phyloP scores from a whole-genome alignment of 495 filamentous ascomycete species.

The Usnea hakonensis region DNA sequence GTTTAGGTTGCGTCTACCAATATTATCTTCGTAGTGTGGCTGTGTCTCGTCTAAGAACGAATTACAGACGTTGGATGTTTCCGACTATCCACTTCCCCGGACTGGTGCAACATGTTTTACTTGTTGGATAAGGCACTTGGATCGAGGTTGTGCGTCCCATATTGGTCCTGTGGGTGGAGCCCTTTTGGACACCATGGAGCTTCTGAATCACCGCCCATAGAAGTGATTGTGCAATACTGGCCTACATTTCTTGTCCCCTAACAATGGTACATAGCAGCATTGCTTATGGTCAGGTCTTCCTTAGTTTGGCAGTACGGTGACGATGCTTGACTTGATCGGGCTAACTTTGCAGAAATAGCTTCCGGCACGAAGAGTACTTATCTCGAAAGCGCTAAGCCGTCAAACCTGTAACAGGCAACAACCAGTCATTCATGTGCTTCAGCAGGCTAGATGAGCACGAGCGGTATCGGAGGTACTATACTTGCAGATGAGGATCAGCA shows the following conservation, averaged over 20 bases:
- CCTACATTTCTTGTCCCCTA: no score
- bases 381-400: neutral
- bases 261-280: neutral
- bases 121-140: neutral
- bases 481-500: neutral
- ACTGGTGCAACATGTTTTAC: neutral
- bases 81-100: neutral
- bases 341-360: no score
- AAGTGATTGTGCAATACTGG: neutral
- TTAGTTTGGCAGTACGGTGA: neutral
- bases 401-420: neutral
- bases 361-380: neutral
- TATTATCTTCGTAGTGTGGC: neutral
- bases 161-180: neutral
- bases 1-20: neutral
- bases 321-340: neutral
- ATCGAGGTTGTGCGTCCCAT: neutral
- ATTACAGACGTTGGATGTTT: neutral
- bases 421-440: neutral
- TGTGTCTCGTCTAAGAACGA: neutral
- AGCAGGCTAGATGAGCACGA: neutral
- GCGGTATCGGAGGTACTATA: neutral
- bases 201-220: neutral
- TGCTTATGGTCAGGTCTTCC: neutral
- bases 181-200: neutral